A percentile compares a stretch with the other conserved stretches of the same genome.
These are phyloP conservation scores for Isatis lusitanica DNA, from an alignment of 441 rosid species.

Conservation along the genomic window DNA sequence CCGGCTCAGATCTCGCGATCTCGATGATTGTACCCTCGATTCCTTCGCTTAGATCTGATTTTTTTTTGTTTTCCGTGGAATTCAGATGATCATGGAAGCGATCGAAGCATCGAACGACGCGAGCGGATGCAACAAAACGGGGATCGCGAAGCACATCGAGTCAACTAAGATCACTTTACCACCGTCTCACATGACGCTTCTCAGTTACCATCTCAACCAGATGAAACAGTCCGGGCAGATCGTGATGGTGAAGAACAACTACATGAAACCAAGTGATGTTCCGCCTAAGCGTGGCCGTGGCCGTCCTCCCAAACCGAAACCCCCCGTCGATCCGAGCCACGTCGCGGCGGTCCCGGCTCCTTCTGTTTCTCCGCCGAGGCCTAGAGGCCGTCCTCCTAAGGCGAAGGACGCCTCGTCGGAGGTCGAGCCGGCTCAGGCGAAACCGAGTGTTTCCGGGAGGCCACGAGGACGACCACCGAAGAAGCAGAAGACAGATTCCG, in stretches of 20 bases:
- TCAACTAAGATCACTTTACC: slow-evolving; percentile 52
- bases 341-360: slow-evolving; percentile 34
- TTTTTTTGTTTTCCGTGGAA: background rate
- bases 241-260: slow-evolving; percentile 57
- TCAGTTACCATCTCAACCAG: slow-evolving; percentile 57
- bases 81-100: slow-evolving; percentile 71
- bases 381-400: slow-evolving; percentile 79
- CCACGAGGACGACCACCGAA: slow-evolving; percentile 83
- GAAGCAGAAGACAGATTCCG: slow-evolving; percentile 41
- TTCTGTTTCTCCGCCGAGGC: slow-evolving; percentile 41
- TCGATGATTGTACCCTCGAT: background rate
- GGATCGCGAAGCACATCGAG: slow-evolving; percentile 62
- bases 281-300: slow-evolving; percentile 86
- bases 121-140: slow-evolving; percentile 54
- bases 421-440: slow-evolving; percentile 11
- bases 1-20: too few relatives aligned
- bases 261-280: slow-evolving; percentile 60
- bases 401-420: slow-evolving; percentile 47
- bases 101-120: slow-evolving; percentile 54
- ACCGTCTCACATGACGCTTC: slow-evolving; percentile 53
- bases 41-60: background rate
- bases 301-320: slow-evolving; percentile 70
- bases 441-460: slow-evolving; percentile 42
- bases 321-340: slow-evolving; percentile 23
- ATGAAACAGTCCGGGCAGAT: slow-evolving; percentile 67